Conservation (phyloP, 2,329 filamentous ascomycete species). For the Aspergillus texensis region DNA sequence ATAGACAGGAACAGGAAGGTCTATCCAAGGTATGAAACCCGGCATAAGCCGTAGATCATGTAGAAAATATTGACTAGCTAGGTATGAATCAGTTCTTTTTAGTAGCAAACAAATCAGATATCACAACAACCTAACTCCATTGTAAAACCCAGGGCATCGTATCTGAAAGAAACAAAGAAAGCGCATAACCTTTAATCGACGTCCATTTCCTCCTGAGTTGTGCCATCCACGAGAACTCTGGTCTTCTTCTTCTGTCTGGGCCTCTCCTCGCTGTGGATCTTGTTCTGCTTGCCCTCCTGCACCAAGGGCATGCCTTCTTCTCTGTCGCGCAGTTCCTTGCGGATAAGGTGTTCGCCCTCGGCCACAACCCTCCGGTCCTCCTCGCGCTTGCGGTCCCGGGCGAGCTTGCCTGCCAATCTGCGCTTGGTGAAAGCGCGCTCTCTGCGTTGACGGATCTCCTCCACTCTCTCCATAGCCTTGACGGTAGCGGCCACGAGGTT, state of each 20-base stretch:
- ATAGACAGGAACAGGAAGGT: background rate
- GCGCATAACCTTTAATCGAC: slow-evolving; percentile 40
- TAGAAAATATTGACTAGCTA: slow-evolving; percentile 2
- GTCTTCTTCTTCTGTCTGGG: slow-evolving; percentile 48
- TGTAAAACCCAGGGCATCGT: slow-evolving; percentile 23
- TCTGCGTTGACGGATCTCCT: slow-evolving; percentile 78
- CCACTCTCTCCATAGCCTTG: slow-evolving; percentile 86
- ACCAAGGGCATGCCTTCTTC: slow-evolving; percentile 50
- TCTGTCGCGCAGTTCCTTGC: slow-evolving; percentile 64
- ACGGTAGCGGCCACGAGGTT: slow-evolving; percentile 85
- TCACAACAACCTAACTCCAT: slow-evolving; percentile 26
- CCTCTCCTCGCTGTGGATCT: slow-evolving; percentile 45
- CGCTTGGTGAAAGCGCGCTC: slow-evolving; percentile 94
- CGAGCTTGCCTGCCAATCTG: slow-evolving; percentile 80
- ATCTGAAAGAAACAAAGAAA: slow-evolving; percentile 18
- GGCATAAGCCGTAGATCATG: background rate
- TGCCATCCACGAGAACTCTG: slow-evolving; percentile 48
- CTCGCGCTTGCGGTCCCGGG: slow-evolving; percentile 74
- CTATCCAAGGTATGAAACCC: background rate
- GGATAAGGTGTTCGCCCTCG: slow-evolving; percentile 90
- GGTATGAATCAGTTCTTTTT: slow-evolving; percentile 11
- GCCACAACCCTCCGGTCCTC: slow-evolving; percentile 84
- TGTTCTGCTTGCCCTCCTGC: slow-evolving; percentile 39
- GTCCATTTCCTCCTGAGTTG: slow-evolving; percentile 51
- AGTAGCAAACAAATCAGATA: slow-evolving; percentile 14